These are phyloP conservation scores for Seminavis robusta DNA, from an alignment of 108 stramenopile species.

Conservation along the genomic window DNA sequence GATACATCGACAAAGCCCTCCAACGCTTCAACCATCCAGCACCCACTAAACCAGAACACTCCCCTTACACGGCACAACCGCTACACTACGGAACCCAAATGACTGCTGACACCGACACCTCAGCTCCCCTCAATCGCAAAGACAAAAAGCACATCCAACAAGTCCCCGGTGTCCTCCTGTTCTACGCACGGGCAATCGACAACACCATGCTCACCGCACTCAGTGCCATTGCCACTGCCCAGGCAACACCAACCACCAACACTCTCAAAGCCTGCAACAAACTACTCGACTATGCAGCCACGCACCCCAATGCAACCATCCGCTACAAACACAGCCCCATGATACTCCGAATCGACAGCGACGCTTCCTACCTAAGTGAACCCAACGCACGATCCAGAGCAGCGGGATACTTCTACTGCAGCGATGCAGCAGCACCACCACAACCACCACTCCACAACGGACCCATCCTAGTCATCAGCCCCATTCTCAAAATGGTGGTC, in stretches of 20 bases:
- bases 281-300: conserved; percentile 44
- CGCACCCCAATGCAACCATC: conserved; percentile 38
- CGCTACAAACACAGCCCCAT: conserved; percentile 38
- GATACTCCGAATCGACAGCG: conserved; percentile 26
- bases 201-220: conserved; percentile 31
- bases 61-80: conserved; percentile 24
- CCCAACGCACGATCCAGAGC: conserved; percentile 30
- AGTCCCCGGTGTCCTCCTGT: conserved; percentile 39
- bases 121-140: conserved; percentile 1
- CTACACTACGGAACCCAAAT: conserved; percentile 45
- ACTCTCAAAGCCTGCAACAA: conserved; percentile 15
- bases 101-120: conserved; percentile 10
- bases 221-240: conserved; percentile 20
- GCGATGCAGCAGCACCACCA: too few relatives aligned
- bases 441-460: too few relatives aligned
- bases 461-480: too few relatives aligned
- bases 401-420: conserved; percentile 30
- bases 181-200: conserved; percentile 34
- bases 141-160: conserved; percentile 26
- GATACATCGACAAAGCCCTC: conserved; percentile 32
- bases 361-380: conserved; percentile 33
- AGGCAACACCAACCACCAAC: conserved; percentile 24
- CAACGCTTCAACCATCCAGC: conserved; percentile 22
- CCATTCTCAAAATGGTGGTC: background rate
- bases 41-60: conserved; percentile 29